Evolutionary conservation across 2,329 filamentous ascomycete species (phyloP).

Genomic region (Aspergillus sp.): DNA sequence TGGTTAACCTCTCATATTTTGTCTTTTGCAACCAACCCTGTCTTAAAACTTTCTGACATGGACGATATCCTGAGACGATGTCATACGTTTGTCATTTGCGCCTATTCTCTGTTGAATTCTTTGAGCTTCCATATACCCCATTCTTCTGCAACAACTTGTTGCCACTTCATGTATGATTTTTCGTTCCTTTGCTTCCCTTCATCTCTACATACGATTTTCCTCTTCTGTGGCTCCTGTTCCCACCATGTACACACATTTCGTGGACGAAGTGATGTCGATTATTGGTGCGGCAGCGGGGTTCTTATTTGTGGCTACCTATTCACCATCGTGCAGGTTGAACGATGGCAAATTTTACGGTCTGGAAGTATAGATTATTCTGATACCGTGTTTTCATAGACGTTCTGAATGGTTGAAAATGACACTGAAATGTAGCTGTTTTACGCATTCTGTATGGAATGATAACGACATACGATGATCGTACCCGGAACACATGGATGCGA

Average conservation of each 20-base stretch:
- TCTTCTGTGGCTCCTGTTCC: conserved; percentile 1
- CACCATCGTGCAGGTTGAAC: neutral
- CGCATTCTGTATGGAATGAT: neutral
- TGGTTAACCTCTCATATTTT: neutral
- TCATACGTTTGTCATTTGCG: conserved; percentile 14
- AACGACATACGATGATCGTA: too few relatives aligned
- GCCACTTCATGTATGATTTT: conserved; percentile 19
- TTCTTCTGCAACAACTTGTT: conserved; percentile 28
- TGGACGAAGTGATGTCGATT: neutral
- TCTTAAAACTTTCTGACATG: neutral
- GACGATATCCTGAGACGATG: conserved; percentile 22
- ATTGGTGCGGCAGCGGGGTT: neutral
- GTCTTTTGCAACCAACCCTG: conserved; percentile 8
- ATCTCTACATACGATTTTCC: neutral
- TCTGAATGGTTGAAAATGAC: neutral
- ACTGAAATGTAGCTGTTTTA: neutral
- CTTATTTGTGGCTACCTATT: neutral
- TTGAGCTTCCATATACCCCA: conserved; percentile 34
- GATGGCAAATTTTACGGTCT: neutral
- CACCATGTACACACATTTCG: neutral
- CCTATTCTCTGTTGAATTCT: conserved; percentile 18
- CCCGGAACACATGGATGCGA: neutral
- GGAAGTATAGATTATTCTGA: neutral
- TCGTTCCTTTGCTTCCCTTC: neutral
- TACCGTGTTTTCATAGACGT: neutral